These are phyloP conservation scores for Malus sylvestris DNA, from an alignment of 306 rosid genomes.

Conservation along the genomic window DNA sequence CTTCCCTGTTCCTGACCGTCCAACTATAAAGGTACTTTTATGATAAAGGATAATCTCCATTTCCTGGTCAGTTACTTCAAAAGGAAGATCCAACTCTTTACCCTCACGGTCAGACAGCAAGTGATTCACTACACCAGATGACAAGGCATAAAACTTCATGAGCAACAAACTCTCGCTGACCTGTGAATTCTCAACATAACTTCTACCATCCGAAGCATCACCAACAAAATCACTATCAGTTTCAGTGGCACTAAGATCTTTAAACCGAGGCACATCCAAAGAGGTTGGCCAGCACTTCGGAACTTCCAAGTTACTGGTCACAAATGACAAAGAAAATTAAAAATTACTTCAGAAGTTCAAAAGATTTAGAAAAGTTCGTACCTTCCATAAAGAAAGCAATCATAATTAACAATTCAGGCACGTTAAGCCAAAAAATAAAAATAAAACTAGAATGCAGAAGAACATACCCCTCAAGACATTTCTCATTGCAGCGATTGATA, in stretches of 20 bases:
- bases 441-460: neutral
- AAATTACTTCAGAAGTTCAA: neutral
- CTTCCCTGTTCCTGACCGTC: conserved; percentile 91
- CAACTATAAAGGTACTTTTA: conserved; percentile 57
- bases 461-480: conserved; percentile 45
- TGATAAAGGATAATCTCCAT: conserved; percentile 46
- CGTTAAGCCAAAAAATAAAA: neutral
- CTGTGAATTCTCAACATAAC: conserved; percentile 66
- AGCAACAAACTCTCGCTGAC: conserved; percentile 71
- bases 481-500: conserved; percentile 46
- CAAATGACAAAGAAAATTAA: neutral
- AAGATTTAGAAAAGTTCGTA: neutral
- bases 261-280: conserved; percentile 29
- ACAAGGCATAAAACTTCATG: conserved; percentile 70
- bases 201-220: conserved; percentile 38
- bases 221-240: conserved; percentile 18
- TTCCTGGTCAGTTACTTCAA: conserved; percentile 69
- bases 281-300: conserved; percentile 49
- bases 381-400: neutral
- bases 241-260: conserved; percentile 21
- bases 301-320: conserved; percentile 40
- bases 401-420: neutral
- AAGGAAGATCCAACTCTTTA: conserved; percentile 61
- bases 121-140: conserved; percentile 46
- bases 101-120: conserved; percentile 46